These are phyloP conservation scores for Penicillium frequentans DNA, from an alignment of 2,329 filamentous ascomycete genomes.

Conservation along the genomic window DNA sequence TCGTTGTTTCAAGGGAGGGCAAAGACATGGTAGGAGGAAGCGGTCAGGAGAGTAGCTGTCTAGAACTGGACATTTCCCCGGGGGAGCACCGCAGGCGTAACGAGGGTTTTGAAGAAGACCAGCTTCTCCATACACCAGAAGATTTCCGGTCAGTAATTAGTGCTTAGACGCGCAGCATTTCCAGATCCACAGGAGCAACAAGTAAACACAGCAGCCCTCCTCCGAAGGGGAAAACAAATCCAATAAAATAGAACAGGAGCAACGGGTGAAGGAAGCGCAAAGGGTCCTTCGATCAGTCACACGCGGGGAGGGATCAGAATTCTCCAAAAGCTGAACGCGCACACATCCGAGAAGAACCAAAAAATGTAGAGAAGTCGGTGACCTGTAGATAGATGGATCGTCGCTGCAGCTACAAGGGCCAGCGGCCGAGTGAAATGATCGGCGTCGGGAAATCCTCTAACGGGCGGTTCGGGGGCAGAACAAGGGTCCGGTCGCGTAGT, in stretches of 20 bases:
- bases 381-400: conserved; percentile 17
- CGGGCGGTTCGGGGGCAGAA: conserved; percentile 8
- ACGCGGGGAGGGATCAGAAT: neutral
- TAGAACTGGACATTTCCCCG: conserved; percentile 31
- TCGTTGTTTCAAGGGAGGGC: conserved; percentile 21
- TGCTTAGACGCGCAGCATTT: conserved; percentile 22
- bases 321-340: neutral
- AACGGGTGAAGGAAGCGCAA: neutral
- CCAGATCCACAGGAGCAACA: conserved; percentile 11
- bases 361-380: conserved; percentile 4
- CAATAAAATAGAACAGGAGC: neutral
- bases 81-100: conserved; percentile 18
- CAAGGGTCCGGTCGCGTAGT: conserved; percentile 10
- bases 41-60: conserved; percentile 22
- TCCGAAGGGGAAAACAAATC: neutral
- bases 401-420: conserved; percentile 18
- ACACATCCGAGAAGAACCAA: conserved; percentile 8
- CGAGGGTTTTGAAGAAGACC: conserved; percentile 37
- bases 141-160: neutral
- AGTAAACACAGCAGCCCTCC: conserved; percentile 3
- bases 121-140: conserved; percentile 41
- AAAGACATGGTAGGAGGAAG: conserved; percentile 34
- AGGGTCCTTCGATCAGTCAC: conserved; percentile 11
- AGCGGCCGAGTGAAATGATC: conserved; percentile 21
- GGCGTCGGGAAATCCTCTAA: conserved; percentile 10